Evolutionary conservation across 176 grass and related monocot genomes (phyloP), one percentile per base, ranked within the genome.

Genomic region (Carex pumila): DNA sequence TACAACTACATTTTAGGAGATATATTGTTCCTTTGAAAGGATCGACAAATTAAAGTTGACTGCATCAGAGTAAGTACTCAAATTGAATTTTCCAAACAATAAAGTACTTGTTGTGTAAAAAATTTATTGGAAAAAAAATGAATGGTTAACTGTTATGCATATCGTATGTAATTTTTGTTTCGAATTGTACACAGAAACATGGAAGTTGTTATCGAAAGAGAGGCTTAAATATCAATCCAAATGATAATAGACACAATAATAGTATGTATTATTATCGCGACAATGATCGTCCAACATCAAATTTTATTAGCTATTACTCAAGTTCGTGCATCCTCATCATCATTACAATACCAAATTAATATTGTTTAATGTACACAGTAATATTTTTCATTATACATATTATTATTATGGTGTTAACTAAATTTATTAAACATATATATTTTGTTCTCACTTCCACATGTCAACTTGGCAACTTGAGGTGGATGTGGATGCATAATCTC

Each of bases 391-490:
- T 72, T 77, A 69, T 55, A 61, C 85, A 81, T 86, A 64, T 79
- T 66, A 66, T 86, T 81, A 78, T 71, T 79, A 79, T 86, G 31
- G 25, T 50, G 62, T 85, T 85, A 54, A 65, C 55, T 86, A 86
- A 67, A 7, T 80, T 66, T 65, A 79, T 74, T 68, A 86, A 56
- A 2, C 53, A 21, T 55, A 66, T 49, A 22, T 34, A 66, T 50
- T 39, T 31, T 31, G 65, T 52, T 71, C 50, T 97, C 89, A 95
- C 83, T 98, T 98, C 95, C 91, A 98, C 81, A 87, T 92, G 86
- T 98, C 93, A 89, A 94, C 65, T 89, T 94, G 92, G 83, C 91
- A 84, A 88, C 95, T 98, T 68, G 95, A 90, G 32, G 89, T 91
- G 1, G 95, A 98, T 4, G 92, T 91, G 0, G 89, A 95, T 1